Evolutionary conservation across 2,329 filamentous ascomycete genomes (phyloP).

Genomic region (Epichloe bromicola): DNA sequence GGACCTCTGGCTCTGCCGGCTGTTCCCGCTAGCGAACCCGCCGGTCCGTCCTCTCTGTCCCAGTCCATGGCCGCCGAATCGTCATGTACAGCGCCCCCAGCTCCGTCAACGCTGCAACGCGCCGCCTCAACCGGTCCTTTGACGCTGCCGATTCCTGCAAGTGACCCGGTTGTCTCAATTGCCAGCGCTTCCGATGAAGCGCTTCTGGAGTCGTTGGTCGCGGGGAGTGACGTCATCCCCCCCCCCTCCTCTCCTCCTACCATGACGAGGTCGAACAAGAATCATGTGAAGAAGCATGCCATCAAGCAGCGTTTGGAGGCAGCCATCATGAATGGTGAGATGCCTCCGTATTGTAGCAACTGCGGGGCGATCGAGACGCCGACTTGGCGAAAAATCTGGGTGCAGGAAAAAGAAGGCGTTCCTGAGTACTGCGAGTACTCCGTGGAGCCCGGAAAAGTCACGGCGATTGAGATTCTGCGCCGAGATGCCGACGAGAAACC

Average conservation of each 20-base stretch:
- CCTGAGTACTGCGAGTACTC: constrained; percentile 60
- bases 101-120: constrained; percentile 23
- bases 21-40: constrained; percentile 37
- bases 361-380: constrained; percentile 93
- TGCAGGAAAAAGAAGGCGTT: constrained; percentile 59
- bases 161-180: constrained; percentile 27
- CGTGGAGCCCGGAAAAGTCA: constrained; percentile 58
- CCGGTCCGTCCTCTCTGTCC: constrained; percentile 28
- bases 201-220: constrained; percentile 25
- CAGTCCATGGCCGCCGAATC: constrained; percentile 12
- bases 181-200: constrained; percentile 12
- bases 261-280: constrained; percentile 45
- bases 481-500: constrained; percentile 50
- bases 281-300: constrained; percentile 48
- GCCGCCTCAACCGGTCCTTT: constrained; percentile 22
- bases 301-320: constrained; percentile 46
- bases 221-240: constrained; percentile 29
- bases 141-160: constrained; percentile 29
- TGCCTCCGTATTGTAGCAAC: constrained; percentile 81
- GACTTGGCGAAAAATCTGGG: constrained; percentile 89
- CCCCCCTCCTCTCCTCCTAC: constrained; percentile 23
- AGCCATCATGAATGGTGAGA: constrained; percentile 63
- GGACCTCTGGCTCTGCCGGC: constrained; percentile 24
- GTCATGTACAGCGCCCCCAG: constrained; percentile 16
- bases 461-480: constrained; percentile 57